These are phyloP conservation scores for Ormosia emarginata DNA, from an alignment of 306 rosid species.

Conservation along the genomic window DNA sequence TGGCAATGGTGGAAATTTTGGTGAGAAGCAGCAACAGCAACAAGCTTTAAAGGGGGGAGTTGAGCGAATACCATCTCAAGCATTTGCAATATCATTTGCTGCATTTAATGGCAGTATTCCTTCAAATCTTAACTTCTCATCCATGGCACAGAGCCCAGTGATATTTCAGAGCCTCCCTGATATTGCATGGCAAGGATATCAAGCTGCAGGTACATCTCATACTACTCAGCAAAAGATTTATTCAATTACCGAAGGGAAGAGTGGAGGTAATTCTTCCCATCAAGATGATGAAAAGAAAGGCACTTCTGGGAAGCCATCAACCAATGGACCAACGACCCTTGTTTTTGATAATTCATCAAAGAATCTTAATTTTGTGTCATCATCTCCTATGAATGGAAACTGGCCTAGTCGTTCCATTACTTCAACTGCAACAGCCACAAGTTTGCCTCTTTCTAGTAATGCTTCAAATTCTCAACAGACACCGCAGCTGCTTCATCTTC, in stretches of 20 bases:
- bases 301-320: constrained; percentile 40
- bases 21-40: constrained; percentile 47
- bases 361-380: constrained; percentile 52
- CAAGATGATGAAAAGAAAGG: constrained; percentile 47
- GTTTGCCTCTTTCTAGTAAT: constrained; percentile 36
- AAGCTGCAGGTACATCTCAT: constrained; percentile 37
- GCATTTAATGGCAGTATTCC: constrained; percentile 39
- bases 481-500: constrained; percentile 43
- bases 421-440: constrained; percentile 24
- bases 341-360: constrained; percentile 65
- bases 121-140: constrained; percentile 51
- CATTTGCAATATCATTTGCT: constrained; percentile 60
- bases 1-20: constrained; percentile 38
- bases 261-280: constrained; percentile 35
- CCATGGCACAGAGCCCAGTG: constrained; percentile 38
- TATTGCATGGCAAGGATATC: constrained; percentile 44
- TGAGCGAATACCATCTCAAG: constrained; percentile 54
- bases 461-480: constrained; percentile 52
- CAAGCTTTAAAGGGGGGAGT: constrained; percentile 46
- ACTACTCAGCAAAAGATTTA: constrained; percentile 46
- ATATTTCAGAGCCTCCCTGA: constrained; percentile 56
- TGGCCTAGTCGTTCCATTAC: constrained; percentile 46
- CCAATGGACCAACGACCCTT: constrained; percentile 52
- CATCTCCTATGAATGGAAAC: constrained; percentile 40
- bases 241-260: constrained; percentile 42